Evolutionary conservation across 2,329 filamentous ascomycete species (phyloP).

Genomic region (Clonostachys rhizophaga): DNA sequence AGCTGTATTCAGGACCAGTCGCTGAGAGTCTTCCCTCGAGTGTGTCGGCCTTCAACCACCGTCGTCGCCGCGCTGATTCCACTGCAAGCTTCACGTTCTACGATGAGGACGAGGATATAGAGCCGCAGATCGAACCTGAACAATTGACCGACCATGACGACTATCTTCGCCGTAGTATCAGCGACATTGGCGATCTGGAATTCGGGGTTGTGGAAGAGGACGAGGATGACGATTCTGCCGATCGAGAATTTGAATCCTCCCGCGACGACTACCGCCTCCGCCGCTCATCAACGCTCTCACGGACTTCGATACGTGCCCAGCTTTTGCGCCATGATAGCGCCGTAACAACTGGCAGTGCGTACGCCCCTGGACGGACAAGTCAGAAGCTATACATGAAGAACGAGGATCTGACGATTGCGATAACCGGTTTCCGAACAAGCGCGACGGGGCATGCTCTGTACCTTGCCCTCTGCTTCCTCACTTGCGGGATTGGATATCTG

Average conservation of each 20-base stretch:
- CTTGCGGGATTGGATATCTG: constrained; percentile 76
- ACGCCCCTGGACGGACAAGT: constrained; percentile 59
- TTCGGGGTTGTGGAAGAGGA: constrained; percentile 30
- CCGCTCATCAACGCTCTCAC: constrained; percentile 57
- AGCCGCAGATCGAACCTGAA: constrained; percentile 35
- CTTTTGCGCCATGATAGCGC: constrained; percentile 69
- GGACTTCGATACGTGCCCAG: constrained; percentile 52
- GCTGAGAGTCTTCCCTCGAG: constrained; percentile 96
- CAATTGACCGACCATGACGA: constrained; percentile 2
- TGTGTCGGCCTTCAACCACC: constrained; percentile 85
- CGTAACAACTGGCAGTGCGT: constrained; percentile 62
- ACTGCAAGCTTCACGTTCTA: constrained; percentile 88
- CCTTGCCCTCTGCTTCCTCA: constrained; percentile 62
- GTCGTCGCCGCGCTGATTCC: constrained; percentile 75
- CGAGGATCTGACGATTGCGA: constrained; percentile 89
- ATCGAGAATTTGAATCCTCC: constrained; percentile 31
- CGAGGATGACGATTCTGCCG: constrained; percentile 30
- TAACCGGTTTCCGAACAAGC: constrained; percentile 86
- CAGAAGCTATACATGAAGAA: constrained; percentile 93
- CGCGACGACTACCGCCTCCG: constrained; percentile 47
- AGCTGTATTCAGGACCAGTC: constrained; percentile 86
- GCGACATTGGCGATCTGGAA: constrained; percentile 32
- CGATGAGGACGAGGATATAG: constrained; percentile 58
- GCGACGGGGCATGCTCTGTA: constrained; percentile 65
- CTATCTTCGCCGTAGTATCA: constrained; percentile 18